phyloP scores from a whole-genome alignment of 2,329 filamentous ascomycete genomes.

The Huntiella decipiens region DNA sequence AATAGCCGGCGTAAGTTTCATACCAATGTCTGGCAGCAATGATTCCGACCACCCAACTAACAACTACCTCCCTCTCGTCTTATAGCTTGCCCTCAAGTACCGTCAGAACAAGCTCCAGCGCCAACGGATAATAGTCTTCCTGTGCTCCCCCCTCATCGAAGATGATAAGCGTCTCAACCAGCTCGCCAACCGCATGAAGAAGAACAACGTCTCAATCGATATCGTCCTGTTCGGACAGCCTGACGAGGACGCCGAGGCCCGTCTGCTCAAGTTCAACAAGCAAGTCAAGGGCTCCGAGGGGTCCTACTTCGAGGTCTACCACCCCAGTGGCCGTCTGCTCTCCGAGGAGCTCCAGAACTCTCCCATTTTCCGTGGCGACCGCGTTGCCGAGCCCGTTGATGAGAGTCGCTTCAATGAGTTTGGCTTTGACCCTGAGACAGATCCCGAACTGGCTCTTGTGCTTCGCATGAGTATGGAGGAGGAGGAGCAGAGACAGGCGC shows the following conservation, averaged over 20 bases:
- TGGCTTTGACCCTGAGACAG: conserved; percentile 66
- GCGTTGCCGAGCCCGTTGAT: conserved; percentile 34
- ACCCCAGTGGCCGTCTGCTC: conserved; percentile 75
- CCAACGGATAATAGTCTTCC: conserved; percentile 91
- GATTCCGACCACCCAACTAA: background rate
- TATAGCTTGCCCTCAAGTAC: conserved; percentile 88
- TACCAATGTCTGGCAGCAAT: background rate
- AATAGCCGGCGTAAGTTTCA: conserved; percentile 61
- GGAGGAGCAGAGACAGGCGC: conserved; percentile 73
- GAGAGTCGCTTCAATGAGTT: conserved; percentile 42
- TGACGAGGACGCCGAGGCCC: conserved; percentile 75
- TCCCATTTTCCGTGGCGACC: conserved; percentile 73
- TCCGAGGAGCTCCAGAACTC: conserved; percentile 82
- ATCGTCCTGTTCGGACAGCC: conserved; percentile 90
- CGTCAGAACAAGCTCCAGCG: conserved; percentile 93
- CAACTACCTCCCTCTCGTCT: background rate
- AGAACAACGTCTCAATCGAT: conserved; percentile 83
- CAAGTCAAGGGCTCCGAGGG: conserved; percentile 81
- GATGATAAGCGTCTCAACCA: conserved; percentile 75
- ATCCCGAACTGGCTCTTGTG: conserved; percentile 85
- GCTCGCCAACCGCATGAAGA: conserved; percentile 97
- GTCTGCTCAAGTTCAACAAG: conserved; percentile 84
- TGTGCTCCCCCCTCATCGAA: conserved; percentile 81
- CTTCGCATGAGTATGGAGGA: conserved; percentile 97
- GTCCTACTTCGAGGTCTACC: conserved; percentile 78